Conservation (phyloP, 1,284 basidiomycete genomes). For the Sporisorium reilianum region DNA sequence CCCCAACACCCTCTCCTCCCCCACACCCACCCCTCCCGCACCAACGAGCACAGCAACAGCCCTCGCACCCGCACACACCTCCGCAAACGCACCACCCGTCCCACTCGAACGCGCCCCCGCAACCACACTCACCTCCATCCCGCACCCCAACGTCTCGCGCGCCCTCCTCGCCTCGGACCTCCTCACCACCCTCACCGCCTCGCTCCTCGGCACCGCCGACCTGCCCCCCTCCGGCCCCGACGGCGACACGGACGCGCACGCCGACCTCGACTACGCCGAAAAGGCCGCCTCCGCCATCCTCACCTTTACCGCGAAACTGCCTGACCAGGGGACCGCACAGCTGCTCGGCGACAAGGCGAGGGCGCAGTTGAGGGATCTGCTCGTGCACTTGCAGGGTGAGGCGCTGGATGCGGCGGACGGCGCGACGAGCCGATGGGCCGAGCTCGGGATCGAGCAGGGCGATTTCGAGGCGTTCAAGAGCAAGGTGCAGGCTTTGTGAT, state of each 20-base stretch:
- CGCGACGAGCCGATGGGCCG: slow-evolving; percentile 13
- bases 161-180: slow-evolving; percentile 63
- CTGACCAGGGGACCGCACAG: too few relatives aligned
- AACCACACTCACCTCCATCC: slow-evolving; percentile 43
- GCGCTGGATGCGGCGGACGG: slow-evolving; percentile 9
- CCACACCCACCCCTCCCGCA: slow-evolving; percentile 67
- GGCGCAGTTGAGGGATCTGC: slow-evolving; percentile 12
- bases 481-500: slow-evolving; percentile 14
- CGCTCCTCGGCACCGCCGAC: slow-evolving; percentile 51
- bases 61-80: slow-evolving; percentile 14
- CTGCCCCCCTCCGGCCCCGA: slow-evolving; percentile 75
- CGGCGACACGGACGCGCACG: slow-evolving; percentile 75
- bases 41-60: slow-evolving; percentile 64
- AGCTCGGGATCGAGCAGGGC: slow-evolving; percentile 20
- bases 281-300: slow-evolving; percentile 77
- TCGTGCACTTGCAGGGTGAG: slow-evolving; percentile 12
- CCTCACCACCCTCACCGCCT: slow-evolving; percentile 60
- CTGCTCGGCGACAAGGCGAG: neutral
- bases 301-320: slow-evolving; percentile 53
- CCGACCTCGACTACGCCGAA: slow-evolving; percentile 84
- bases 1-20: slow-evolving; percentile 57
- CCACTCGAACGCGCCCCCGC: slow-evolving; percentile 67
- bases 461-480: slow-evolving; percentile 11
- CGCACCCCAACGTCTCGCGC: slow-evolving; percentile 58
- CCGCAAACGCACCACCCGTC: slow-evolving; percentile 15